Evolutionary conservation across 78 protist species (phyloP).

Genomic region (Pigoraptor vietnamica): DNA sequence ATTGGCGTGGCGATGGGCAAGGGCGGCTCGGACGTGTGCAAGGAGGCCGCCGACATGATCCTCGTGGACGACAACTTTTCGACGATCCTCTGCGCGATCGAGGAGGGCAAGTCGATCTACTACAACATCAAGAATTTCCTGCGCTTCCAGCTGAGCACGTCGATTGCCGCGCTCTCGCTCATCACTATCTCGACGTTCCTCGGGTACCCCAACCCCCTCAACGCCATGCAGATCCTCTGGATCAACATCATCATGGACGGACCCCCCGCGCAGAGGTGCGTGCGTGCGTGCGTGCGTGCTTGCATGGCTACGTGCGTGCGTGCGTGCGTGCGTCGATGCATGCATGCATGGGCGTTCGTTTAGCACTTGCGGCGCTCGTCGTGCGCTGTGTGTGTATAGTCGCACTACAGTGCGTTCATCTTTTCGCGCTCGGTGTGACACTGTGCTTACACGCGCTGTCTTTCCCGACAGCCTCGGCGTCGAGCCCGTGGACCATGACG

Average conservation of each 20-base stretch:
- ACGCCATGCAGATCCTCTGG: constrained; percentile 72
- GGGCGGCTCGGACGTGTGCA: constrained; percentile 73
- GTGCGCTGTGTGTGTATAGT: too few relatives aligned
- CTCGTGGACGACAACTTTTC: constrained; percentile 84
- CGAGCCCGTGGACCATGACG: constrained; percentile 56
- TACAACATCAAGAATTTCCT: constrained; percentile 38
- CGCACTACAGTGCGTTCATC: too few relatives aligned
- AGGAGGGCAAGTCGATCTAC: constrained; percentile 46
- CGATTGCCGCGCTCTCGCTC: constrained; percentile 9
- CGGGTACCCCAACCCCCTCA: constrained; percentile 13
- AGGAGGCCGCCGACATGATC: constrained; percentile 68
- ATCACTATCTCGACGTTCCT: not conserved
- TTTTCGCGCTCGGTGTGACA: too few relatives aligned
- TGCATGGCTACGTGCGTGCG: not conserved
- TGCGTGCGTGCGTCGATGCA: not conserved
- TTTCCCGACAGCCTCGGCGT: constrained; percentile 43
- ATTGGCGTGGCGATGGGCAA: constrained; percentile 50
- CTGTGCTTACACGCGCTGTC: too few relatives aligned
- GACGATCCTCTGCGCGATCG: constrained; percentile 77
- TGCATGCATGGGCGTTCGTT: too few relatives aligned
- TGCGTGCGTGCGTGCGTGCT: too few relatives aligned
- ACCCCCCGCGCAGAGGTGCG: constrained; percentile 61
- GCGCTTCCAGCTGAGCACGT: constrained; percentile 16
- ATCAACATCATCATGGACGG: constrained; percentile 79
- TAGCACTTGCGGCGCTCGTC: too few relatives aligned